Base-by-base conservation (phyloP, 306 rosid species). In the Rosa rugosa region DNA sequence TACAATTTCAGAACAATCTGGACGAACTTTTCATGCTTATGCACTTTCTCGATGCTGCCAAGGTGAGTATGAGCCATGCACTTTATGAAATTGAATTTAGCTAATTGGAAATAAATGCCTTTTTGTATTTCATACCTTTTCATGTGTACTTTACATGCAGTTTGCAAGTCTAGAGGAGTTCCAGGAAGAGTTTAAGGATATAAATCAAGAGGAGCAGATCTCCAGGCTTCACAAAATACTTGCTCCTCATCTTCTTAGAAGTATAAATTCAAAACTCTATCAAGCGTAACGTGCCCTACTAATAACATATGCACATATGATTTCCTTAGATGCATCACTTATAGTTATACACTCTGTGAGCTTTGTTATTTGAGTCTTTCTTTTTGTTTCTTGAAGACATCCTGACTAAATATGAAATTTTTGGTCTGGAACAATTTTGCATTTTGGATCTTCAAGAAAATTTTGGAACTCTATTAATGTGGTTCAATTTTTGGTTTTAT, bases 31-130 rank as follows among this genome's bases (percentile, higher is more conserved):
- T 96, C 81, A 93, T 96, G 99, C 96, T 96, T 72, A 96, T 96
- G 99, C 99, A 96, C 87, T 96, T 96, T 86, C 99, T 96, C 80
- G 99, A 93, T 74, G 96, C 97, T 46, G 99, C 98, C 76, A 96
- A 96, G 99, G 99, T 95, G 82, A 85, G 98, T 89, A 17, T 76
- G 60, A 22, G 27, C 63, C 77, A 23, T 60, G 75, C 69, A 27
- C 47, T 79, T 40, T 54, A 31, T 84, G 54, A 60, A 80, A 80
- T 64, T 36, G 67, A 74, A 51, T 80, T 53, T 59, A 36, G 75
- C 67, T 63, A 51, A 46, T 50, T 40, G 73, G 16, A 47, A 82
- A 67, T 73, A 70, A n/a, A 62, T 5, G 8, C 16, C 5, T 73
- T 49, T 83, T 75, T 80, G 60, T 82, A 66, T 74, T 64, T 53